Evolutionary conservation across 2,329 filamentous ascomycete genomes (phyloP).

Genomic region (Calonectria hawksworthii): DNA sequence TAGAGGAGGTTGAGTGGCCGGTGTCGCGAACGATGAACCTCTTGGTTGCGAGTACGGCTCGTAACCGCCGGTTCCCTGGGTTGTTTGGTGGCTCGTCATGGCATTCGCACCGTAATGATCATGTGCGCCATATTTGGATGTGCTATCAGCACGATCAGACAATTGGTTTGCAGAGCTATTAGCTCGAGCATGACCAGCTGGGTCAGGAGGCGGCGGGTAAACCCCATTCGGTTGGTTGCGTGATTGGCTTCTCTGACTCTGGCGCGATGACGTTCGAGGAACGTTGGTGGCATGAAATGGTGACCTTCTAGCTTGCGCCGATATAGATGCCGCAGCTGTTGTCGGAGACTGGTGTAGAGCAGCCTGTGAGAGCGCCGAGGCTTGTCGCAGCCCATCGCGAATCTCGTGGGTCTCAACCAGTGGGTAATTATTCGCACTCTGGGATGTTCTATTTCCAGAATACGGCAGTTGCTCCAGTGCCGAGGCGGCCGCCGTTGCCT

Average conservation of each 20-base stretch:
- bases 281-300: slow-evolving; percentile 46
- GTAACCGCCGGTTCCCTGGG: slow-evolving; percentile 43
- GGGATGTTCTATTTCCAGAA: not conserved
- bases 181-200: slow-evolving; percentile 29
- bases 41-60: slow-evolving; percentile 52
- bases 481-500: not conserved
- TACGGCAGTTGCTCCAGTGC: not conserved
- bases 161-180: slow-evolving; percentile 26
- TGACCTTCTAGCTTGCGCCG: slow-evolving; percentile 48
- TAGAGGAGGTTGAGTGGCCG: slow-evolving; percentile 23
- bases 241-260: slow-evolving; percentile 51
- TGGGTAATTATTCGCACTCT: slow-evolving; percentile 24
- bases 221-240: slow-evolving; percentile 35
- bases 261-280: slow-evolving; percentile 50
- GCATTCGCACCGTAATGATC: slow-evolving; percentile 33
- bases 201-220: slow-evolving; percentile 32
- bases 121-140: slow-evolving; percentile 38
- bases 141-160: slow-evolving; percentile 23
- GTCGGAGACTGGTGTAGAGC: slow-evolving; percentile 46
- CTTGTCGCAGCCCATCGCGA: slow-evolving; percentile 20
- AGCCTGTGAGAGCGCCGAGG: slow-evolving; percentile 26
- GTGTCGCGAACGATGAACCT: slow-evolving; percentile 17
- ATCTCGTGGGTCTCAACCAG: slow-evolving; percentile 27
- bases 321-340: slow-evolving; percentile 45
- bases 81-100: slow-evolving; percentile 23